Evolutionary conservation across 768 basidiomycete genomes (phyloP).

Genomic region (Podaxis pistillaris): DNA sequence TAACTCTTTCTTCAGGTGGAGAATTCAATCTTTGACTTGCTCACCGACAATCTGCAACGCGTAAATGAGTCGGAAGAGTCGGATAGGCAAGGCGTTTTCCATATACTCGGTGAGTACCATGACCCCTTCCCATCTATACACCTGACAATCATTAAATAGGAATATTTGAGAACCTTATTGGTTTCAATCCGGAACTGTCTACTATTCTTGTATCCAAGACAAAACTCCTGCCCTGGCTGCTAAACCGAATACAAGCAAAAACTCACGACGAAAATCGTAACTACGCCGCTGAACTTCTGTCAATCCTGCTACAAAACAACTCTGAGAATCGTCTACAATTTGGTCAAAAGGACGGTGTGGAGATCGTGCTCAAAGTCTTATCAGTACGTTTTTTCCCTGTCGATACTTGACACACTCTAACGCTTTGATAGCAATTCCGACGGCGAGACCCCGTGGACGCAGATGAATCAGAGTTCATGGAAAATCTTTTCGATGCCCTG

Average conservation of each 20-base stretch:
- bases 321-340: constrained; percentile 65
- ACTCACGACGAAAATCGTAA: constrained; percentile 86
- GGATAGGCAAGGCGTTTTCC: constrained; percentile 90
- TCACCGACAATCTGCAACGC: constrained; percentile 85
- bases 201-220: constrained; percentile 72
- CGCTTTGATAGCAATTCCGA: constrained; percentile 75
- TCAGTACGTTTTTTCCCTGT: constrained; percentile 55
- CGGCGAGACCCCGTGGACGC: constrained; percentile 78
- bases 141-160: constrained; percentile 38
- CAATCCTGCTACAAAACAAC: constrained; percentile 82
- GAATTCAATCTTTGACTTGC: constrained; percentile 80
- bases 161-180: constrained; percentile 90
- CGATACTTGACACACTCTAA: constrained; percentile 13
- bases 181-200: constrained; percentile 79
- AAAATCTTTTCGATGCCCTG: constrained; percentile 88
- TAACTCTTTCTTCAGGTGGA: constrained; percentile 53
- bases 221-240: constrained; percentile 72
- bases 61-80: constrained; percentile 91
- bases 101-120: constrained; percentile 65
- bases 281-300: constrained; percentile 92
- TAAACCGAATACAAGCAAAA: constrained; percentile 71
- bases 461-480: constrained; percentile 97
- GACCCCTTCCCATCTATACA: too few species aligned
- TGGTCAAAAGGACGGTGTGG: constrained; percentile 76
- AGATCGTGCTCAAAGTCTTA: constrained; percentile 68